A percentile compares a stretch with the other conserved stretches of the same genome.
These are phyloP conservation scores for Apiospora malaysiana DNA, from an alignment of 2,329 filamentous ascomycete species.

Conservation along the genomic window DNA sequence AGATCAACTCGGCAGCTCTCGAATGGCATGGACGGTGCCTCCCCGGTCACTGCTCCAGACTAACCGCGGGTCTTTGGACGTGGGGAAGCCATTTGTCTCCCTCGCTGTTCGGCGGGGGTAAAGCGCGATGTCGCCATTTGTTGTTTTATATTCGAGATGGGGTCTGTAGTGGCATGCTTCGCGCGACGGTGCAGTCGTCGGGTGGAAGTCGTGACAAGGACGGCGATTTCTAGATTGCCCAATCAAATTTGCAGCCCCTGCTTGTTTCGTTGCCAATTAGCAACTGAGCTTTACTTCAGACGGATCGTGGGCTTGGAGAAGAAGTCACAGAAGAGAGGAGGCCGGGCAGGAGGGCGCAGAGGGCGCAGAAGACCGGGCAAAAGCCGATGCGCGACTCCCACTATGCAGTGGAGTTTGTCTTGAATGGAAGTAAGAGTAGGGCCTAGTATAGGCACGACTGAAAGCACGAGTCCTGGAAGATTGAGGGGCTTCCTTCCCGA, in stretches of 20 bases:
- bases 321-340: neutral
- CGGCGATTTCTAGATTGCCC: constrained; percentile 13
- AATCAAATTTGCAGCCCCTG: constrained; percentile 20
- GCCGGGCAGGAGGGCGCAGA: neutral
- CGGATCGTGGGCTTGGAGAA: neutral
- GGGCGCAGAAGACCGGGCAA: neutral
- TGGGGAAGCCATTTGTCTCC: constrained; percentile 44
- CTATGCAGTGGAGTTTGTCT: constrained; percentile 8
- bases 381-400: constrained; percentile 9
- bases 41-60: constrained; percentile 25
- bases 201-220: constrained; percentile 1
- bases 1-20: neutral
- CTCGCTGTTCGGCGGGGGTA: constrained; percentile 38
- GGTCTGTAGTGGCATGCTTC: constrained; percentile 18
- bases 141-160: constrained; percentile 20
- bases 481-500: constrained; percentile 1
- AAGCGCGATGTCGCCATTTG: constrained; percentile 42
- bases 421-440: neutral
- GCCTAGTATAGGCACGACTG: constrained; percentile 4
- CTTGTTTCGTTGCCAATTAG: constrained; percentile 1
- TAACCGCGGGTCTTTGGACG: constrained; percentile 44
- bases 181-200: constrained; percentile 10
- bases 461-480: neutral
- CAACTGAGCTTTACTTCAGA: neutral
- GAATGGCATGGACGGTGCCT: neutral